Percentiles rank a stretch among this genome's conserved stretches.
Conservation (phyloP, 345 rosid species). For the Salix suchowensis region DNA sequence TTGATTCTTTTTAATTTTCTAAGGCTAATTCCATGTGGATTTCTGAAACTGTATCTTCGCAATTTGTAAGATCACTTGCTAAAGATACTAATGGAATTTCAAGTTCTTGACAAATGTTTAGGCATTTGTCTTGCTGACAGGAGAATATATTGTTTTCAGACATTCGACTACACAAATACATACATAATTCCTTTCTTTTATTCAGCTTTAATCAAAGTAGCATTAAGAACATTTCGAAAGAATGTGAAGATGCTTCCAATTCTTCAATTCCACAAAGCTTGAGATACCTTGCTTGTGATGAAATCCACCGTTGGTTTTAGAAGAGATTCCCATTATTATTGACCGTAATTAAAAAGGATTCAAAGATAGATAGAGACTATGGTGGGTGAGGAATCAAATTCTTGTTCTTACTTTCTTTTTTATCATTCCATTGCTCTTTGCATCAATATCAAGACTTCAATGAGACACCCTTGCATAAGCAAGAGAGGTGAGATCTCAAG, state of each 20-base stretch:
- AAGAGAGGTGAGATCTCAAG: too few species aligned
- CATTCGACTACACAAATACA: slow-evolving; percentile 1
- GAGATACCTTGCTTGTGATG: slow-evolving; percentile 27
- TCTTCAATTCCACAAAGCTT: slow-evolving; percentile 15
- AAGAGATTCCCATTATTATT: not conserved
- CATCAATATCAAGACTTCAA: not conserved
- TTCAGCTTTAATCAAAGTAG: slow-evolving; percentile 21
- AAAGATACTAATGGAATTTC: not conserved
- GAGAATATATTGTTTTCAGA: not conserved
- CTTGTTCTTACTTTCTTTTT: slow-evolving; percentile 17
- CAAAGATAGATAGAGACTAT: not conserved
- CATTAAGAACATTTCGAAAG: slow-evolving; percentile 7
- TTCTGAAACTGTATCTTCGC: too few species aligned
- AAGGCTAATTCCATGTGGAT: not conserved
- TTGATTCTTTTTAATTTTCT: not conserved
- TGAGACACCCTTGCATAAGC: too few species aligned
- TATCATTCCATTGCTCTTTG: slow-evolving; percentile 8
- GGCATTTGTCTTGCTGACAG: not conserved
- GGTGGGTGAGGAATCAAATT: slow-evolving; percentile 15
- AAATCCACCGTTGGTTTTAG: slow-evolving; percentile 15
- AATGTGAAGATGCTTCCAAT: slow-evolving; percentile 24
- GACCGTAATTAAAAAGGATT: not conserved
- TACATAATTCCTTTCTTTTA: slow-evolving; percentile 8
- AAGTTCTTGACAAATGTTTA: not conserved
- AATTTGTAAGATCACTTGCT: too few species aligned